A percentile compares a stretch with the other conserved stretches of the same genome.
Evolutionary conservation across 1,139 yeast species (phyloP).

Genomic region (Yamadazyma mexicana): DNA sequence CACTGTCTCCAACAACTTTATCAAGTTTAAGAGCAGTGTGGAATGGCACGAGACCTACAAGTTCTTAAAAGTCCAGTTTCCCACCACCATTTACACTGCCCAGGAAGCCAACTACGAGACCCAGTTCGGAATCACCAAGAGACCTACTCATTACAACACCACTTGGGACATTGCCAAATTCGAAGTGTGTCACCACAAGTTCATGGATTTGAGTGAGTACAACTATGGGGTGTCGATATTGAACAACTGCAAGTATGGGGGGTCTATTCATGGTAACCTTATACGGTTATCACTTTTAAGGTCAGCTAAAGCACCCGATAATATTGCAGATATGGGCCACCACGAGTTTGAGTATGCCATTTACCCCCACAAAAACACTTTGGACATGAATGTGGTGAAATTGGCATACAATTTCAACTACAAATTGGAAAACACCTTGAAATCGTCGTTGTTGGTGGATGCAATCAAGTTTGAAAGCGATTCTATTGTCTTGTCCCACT

Average conservation of each 20-base stretch:
- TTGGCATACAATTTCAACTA: constrained; percentile 82
- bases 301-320: constrained; percentile 90
- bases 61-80: constrained; percentile 92
- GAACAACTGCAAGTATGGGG: constrained; percentile 89
- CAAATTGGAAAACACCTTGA: constrained; percentile 29
- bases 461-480: constrained; percentile 39
- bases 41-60: constrained; percentile 88
- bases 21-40: constrained; percentile 64
- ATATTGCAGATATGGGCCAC: constrained; percentile 87
- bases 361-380: constrained; percentile 72
- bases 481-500: constrained; percentile 63
- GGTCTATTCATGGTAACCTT: constrained; percentile 83
- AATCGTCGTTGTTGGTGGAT: constrained; percentile 13
- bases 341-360: constrained; percentile 84
- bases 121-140: constrained; percentile 83
- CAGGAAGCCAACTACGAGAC: constrained; percentile 81
- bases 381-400: constrained; percentile 64
- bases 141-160: constrained; percentile 94
- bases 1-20: constrained; percentile 35
- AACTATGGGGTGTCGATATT: constrained; percentile 85
- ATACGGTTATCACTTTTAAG: constrained; percentile 82
- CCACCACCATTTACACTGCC: constrained; percentile 76
- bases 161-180: constrained; percentile 96
- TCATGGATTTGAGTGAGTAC: constrained; percentile 85
- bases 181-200: constrained; percentile 93